Evolutionary conservation across 2,329 filamentous ascomycete genomes (phyloP).

Genomic region (Xylariomycetidae sp.): DNA sequence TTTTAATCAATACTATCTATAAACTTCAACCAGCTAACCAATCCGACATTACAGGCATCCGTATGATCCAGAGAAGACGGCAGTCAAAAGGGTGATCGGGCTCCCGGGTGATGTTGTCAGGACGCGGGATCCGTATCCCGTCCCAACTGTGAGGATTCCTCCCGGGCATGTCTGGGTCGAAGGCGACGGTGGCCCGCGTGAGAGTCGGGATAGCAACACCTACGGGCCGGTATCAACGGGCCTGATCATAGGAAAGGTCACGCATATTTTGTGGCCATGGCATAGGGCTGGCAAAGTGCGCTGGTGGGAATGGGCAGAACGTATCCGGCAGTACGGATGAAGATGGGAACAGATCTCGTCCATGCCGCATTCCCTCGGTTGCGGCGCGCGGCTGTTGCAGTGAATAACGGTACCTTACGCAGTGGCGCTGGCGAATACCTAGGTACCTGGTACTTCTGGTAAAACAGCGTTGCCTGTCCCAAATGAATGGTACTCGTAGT

Average conservation of each 20-base stretch:
- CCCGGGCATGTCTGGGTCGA: conserved; percentile 91
- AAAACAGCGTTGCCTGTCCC: too few relatives aligned
- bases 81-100: conserved; percentile 78
- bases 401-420: too few relatives aligned
- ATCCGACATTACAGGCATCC: conserved; percentile 66
- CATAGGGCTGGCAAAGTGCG: conserved; percentile 49
- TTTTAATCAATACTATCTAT: too few relatives aligned
- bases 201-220: conserved; percentile 77
- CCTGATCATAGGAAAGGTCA: conserved; percentile 69
- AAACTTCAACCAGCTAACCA: too few relatives aligned
- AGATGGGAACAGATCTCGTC: too few relatives aligned
- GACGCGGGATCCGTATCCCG: conserved; percentile 56
- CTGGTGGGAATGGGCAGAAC: conserved; percentile 48
- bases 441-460: too few relatives aligned
- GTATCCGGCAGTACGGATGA: conserved; percentile 14
- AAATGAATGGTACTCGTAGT: too few relatives aligned
- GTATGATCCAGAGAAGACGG: conserved; percentile 58
- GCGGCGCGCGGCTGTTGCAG: too few relatives aligned
- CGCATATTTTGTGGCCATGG: conserved; percentile 65
- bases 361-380: neutral
- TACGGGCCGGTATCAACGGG: conserved; percentile 78
- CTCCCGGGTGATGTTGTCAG: conserved; percentile 72
- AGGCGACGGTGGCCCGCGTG: conserved; percentile 69
- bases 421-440: too few relatives aligned
- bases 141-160: conserved; percentile 58